Evolutionary conservation across 2,329 filamentous ascomycete genomes (phyloP).

Genomic region (Basipetospora chlamydospora): DNA sequence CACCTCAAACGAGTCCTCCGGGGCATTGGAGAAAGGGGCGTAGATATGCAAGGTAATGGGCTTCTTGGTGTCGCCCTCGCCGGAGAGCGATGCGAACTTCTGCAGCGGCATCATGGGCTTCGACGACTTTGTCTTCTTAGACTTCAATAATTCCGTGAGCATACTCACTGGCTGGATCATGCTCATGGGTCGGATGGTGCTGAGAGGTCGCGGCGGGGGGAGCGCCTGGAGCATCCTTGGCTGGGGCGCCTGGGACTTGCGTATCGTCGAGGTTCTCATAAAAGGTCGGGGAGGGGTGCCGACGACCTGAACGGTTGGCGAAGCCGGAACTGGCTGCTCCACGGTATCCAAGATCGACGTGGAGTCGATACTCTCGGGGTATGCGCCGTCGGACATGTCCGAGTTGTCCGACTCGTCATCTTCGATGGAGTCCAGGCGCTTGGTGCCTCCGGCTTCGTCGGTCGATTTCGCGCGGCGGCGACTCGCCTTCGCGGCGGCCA

Average conservation of each 20-base stretch:
- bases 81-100: slow-evolving; percentile 60
- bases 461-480: slow-evolving; percentile 23
- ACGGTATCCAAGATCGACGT: slow-evolving; percentile 55
- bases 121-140: slow-evolving; percentile 44
- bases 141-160: slow-evolving; percentile 57
- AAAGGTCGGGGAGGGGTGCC: slow-evolving; percentile 50
- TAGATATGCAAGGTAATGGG: slow-evolving; percentile 68
- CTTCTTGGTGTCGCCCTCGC: slow-evolving; percentile 58
- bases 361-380: slow-evolving; percentile 54
- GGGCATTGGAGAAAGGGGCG: slow-evolving; percentile 52
- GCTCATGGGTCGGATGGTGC: slow-evolving; percentile 48
- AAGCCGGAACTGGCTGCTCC: slow-evolving; percentile 41
- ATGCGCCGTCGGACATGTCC: slow-evolving; percentile 45
- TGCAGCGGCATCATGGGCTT: slow-evolving; percentile 60
- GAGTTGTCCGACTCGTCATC: slow-evolving; percentile 49
- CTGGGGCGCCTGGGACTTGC: slow-evolving; percentile 43
- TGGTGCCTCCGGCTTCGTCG: slow-evolving; percentile 24
- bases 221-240: slow-evolving; percentile 48
- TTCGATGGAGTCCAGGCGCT: slow-evolving; percentile 33
- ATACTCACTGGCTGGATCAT: slow-evolving; percentile 56
- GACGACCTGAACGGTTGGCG: slow-evolving; percentile 41
- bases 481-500: slow-evolving; percentile 13
- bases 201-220: slow-evolving; percentile 56
- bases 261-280: slow-evolving; percentile 46
- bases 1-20: slow-evolving; percentile 54